Evolutionary conservation across 176 grass and related monocot genomes (phyloP).

Genomic region (Oryza brachyantha): DNA sequence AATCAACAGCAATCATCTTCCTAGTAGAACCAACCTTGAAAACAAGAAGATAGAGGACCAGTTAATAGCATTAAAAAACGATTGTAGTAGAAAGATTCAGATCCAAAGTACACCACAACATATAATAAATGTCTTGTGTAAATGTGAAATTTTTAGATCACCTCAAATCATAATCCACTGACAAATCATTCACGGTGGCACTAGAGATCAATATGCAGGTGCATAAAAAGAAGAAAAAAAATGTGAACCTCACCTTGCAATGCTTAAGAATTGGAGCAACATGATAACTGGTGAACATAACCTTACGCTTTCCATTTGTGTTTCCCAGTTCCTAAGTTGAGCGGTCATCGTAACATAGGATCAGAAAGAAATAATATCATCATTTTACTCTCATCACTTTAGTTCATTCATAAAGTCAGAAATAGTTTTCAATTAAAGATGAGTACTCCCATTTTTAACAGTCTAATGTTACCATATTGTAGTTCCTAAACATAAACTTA

Average conservation of each 20-base stretch:
- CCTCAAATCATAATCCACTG: neutral
- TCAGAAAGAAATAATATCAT: neutral
- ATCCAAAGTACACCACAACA: too few relatives aligned
- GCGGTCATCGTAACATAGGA: conserved; percentile 19
- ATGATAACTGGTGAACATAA: conserved; percentile 65
- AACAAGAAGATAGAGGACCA: neutral
- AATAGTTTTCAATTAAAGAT: conserved; percentile 6
- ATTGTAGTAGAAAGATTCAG: conserved; percentile 4
- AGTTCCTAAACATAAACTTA: conserved; percentile 6
- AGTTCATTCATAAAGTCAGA: conserved; percentile 26
- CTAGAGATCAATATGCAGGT: neutral
- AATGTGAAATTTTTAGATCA: neutral
- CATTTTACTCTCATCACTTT: conserved; percentile 14
- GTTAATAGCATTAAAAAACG: conserved; percentile 15
- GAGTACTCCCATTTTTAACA: too few relatives aligned
- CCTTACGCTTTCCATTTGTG: conserved; percentile 65
- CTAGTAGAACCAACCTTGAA: conserved; percentile 75
- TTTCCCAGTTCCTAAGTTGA: conserved; percentile 76
- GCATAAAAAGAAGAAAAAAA: conserved; percentile 3
- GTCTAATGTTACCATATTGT: neutral
- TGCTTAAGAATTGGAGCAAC: conserved; percentile 94
- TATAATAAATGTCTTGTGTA: neutral
- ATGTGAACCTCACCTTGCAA: conserved; percentile 65
- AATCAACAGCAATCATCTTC: conserved; percentile 68
- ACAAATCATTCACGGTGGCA: neutral